Base-by-base conservation (phyloP, 805 yeast species). In the Yarrowia sp. region DNA sequence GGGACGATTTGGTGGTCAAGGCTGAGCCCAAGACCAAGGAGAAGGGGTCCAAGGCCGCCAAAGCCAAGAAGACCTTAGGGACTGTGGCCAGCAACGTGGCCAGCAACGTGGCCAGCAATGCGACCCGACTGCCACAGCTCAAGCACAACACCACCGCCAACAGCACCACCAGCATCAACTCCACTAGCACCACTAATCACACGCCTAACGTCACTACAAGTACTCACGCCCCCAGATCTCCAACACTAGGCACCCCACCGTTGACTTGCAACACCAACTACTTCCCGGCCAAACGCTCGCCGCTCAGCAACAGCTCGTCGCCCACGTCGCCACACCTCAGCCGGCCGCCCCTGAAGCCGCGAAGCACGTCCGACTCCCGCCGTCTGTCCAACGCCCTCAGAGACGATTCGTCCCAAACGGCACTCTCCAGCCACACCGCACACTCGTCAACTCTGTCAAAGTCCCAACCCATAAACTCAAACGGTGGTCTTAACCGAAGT, bases 401-500 rank as follows among this genome's bases (percentile, higher is more conserved):
- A 14, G 61, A 55, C 46, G 61, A 55, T 19, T 40, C 36, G 19
- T 55, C 61, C 61, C 61, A 55, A 39, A 39, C 61, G 61, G 61
- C 61, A 15, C 61, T 55, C 24, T 55, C 46, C 61, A 55, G 61
- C 61, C 61, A 55, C 61, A 55, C 61, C 15, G 46, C 58, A 52
- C 40, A 43, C 6, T 53, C 60, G 9, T 55, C 61, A n/a, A n/a
- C 61, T 30, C 17, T 55, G 19, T 20, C 61, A 6, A 55, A n/a
- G 61, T 55, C 61, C 61, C 61, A 55, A 55, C 46, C 61, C 61
- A 55, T 55, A 55, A 55, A 55, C 61, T 24, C 46, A 55, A 55
- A 55, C 61, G 30, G 30, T 24, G 30, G 30, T 5, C 30, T 24
- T 24, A 24, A 24, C 30, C 30, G 30, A 24, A 24, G 30, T 24